Evolutionary conservation across 495 filamentous ascomycete genomes (phyloP).

Genomic region (Talaromyces thailandensis): DNA sequence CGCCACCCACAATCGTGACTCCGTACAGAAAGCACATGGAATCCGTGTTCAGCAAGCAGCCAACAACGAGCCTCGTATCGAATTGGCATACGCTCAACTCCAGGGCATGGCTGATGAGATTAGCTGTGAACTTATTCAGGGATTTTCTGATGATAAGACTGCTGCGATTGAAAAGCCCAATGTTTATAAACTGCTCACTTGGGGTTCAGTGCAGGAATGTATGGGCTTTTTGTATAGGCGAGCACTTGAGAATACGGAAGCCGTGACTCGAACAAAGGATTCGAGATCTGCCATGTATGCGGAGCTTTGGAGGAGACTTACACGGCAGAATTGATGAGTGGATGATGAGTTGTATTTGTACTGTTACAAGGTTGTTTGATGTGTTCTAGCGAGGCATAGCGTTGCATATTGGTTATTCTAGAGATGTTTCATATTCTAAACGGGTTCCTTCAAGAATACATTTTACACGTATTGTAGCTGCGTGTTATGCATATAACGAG

Average conservation of each 20-base stretch:
- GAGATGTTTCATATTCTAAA: background rate
- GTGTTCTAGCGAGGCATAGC: background rate
- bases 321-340: background rate
- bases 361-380: background rate
- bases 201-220: constrained; percentile 87
- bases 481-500: no score
- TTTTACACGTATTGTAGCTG: no score
- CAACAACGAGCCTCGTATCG: constrained; percentile 34
- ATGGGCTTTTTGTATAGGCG: constrained; percentile 83
- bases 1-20: constrained; percentile 86
- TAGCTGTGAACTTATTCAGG: constrained; percentile 66
- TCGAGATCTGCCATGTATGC: constrained; percentile 63
- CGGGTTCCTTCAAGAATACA: background rate
- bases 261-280: constrained; percentile 66
- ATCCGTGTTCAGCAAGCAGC: constrained; percentile 43
- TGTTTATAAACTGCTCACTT: constrained; percentile 84
- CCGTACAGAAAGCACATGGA: constrained; percentile 60
- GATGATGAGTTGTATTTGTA: background rate
- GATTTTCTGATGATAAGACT: constrained; percentile 25
- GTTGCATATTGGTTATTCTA: background rate
- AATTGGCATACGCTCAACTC: constrained; percentile 79
- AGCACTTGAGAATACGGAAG: constrained; percentile 87
- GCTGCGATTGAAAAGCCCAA: constrained; percentile 36
- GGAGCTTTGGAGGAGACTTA: constrained; percentile 49
- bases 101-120: constrained; percentile 98